These are phyloP conservation scores for Silene coronaria DNA, from an alignment of 179 eudicot species.

Conservation along the genomic window DNA sequence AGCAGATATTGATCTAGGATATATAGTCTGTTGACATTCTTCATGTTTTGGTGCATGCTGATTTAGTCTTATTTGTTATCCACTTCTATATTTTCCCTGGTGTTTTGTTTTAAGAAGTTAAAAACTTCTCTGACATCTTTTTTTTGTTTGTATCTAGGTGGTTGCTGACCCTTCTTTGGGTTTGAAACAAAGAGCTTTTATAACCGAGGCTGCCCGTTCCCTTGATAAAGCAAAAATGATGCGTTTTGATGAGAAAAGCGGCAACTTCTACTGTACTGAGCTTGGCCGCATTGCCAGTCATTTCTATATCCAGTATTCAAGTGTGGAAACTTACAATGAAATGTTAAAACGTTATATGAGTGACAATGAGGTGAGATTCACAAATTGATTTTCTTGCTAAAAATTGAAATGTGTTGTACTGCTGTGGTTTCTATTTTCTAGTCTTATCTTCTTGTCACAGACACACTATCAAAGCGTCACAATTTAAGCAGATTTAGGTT, in stretches of 20 bases:
- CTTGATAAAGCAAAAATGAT: constrained; percentile 99
- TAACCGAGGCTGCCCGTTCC: constrained; percentile 92
- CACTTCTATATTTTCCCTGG: not conserved
- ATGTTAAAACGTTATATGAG: constrained; percentile 93
- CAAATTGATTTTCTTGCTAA: not conserved
- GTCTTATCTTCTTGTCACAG: not conserved
- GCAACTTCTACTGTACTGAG: constrained; percentile 96
- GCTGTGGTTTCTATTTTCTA: not conserved
- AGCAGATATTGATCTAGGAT: not conserved
- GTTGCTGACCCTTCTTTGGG: constrained; percentile 94
- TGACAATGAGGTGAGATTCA: constrained; percentile 71
- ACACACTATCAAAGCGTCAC: not conserved
- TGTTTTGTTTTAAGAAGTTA: not conserved
- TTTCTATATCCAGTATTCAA: constrained; percentile 93
- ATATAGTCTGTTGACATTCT: constrained; percentile 1
- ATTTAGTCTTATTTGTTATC: not conserved
- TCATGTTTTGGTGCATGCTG: not conserved
- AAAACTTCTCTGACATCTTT: constrained; percentile 3
- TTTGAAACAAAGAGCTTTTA: constrained; percentile 85
- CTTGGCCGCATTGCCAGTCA: constrained; percentile 99
- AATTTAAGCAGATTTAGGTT: not conserved
- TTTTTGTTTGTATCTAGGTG: constrained; percentile 43
- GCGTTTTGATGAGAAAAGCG: constrained; percentile 99
- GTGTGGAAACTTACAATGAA: constrained; percentile 98
- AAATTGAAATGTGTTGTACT: not conserved